Evolutionary conservation across 805 yeast species (phyloP).

Genomic region (Starmerella etchellsii): DNA sequence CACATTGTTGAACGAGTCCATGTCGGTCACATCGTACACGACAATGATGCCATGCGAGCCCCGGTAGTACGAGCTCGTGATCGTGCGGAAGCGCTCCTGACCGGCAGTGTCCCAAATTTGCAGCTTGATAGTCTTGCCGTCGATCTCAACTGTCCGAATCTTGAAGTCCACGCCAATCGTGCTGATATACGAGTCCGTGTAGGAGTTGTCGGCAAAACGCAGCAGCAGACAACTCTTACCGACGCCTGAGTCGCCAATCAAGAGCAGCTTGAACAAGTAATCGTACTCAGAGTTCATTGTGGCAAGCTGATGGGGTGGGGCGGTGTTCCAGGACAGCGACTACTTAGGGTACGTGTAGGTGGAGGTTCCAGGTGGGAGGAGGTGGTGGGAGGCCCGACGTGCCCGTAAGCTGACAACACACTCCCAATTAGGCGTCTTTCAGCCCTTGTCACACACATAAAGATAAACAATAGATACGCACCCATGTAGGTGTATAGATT

Average conservation of each 20-base stretch:
- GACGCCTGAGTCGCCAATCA: slow-evolving; percentile 97
- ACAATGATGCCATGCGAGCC: slow-evolving; percentile 98
- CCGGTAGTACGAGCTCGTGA: slow-evolving; percentile 92
- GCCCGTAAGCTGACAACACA: too few species aligned
- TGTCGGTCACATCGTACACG: slow-evolving; percentile 96
- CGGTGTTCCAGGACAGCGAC: background rate
- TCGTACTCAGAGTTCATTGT: slow-evolving; percentile 60
- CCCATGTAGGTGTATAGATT: too few species aligned
- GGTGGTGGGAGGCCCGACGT: too few species aligned
- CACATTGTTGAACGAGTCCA: slow-evolving; percentile 73
- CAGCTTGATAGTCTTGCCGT: slow-evolving; percentile 91
- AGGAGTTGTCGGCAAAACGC: slow-evolving; percentile 94
- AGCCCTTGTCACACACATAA: too few species aligned
- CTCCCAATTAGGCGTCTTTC: too few species aligned
- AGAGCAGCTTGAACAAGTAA: slow-evolving; percentile 81
- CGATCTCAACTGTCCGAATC: slow-evolving; percentile 55
- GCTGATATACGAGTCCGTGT: slow-evolving; percentile 91
- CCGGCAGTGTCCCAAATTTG: slow-evolving; percentile 99
- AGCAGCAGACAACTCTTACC: slow-evolving; percentile 92
- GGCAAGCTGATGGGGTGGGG: background rate
- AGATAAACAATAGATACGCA: too few species aligned
- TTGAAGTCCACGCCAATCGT: slow-evolving; percentile 96
- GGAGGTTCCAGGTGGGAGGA: too few species aligned
- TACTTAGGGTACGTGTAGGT: background rate
- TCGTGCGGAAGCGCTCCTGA: slow-evolving; percentile 95